Conservation (phyloP, 768 basidiomycete genomes). For the Plicaturopsis crispa region DNA sequence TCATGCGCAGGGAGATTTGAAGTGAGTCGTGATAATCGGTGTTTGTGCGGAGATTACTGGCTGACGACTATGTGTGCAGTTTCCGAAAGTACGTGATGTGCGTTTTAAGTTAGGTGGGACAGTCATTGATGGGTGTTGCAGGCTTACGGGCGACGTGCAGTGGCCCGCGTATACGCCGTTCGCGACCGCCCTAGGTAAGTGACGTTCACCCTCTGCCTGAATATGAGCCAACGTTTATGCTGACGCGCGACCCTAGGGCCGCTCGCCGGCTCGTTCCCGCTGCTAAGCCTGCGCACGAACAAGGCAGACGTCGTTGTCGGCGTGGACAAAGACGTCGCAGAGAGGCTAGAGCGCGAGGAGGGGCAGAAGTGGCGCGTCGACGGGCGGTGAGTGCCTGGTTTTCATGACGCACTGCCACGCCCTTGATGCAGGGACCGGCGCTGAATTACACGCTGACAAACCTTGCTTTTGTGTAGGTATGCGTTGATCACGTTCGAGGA, state of each 20-base stretch:
- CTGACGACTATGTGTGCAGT: too few species aligned
- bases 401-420: too few species aligned
- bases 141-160: constrained; percentile 79
- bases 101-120: not conserved
- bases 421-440: too few species aligned
- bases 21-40: constrained; percentile 45
- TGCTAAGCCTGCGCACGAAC: constrained; percentile 84
- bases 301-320: constrained; percentile 95
- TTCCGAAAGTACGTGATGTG: not conserved
- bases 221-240: not conserved
- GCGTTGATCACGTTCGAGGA: too few species aligned
- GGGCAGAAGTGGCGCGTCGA: constrained; percentile 71
- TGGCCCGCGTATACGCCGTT: constrained; percentile 86
- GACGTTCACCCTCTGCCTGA: not conserved
- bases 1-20: constrained; percentile 68
- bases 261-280: constrained; percentile 67
- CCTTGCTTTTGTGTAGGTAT: too few species aligned
- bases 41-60: too few species aligned
- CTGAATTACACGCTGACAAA: too few species aligned
- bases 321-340: constrained; percentile 58
- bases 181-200: constrained; percentile 57
- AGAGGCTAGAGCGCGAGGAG: constrained; percentile 50
- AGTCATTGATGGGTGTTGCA: constrained; percentile 23
- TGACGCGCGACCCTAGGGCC: constrained; percentile 41
- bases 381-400: constrained; percentile 59